Evolutionary conservation across 2,329 filamentous ascomycete genomes (phyloP), one percentile per base, ranked within the genome.

Genomic region (Chaetomiaceae sp.): DNA sequence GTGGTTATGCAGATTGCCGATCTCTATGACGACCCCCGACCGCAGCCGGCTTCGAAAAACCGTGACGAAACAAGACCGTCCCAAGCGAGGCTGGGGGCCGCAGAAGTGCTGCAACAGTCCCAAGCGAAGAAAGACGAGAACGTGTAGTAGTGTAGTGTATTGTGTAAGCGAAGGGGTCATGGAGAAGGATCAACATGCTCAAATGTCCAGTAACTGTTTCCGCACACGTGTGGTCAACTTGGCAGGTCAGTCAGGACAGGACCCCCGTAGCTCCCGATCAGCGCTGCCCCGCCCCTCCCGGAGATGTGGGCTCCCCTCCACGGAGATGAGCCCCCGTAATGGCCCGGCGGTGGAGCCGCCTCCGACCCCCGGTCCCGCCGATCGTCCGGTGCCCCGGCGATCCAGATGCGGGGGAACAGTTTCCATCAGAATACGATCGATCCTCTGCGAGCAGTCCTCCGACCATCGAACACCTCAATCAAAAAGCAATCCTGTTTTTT

Each of bases 21-120:
- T 45, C 30, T 37, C 20, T 23, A 45, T 45, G 31, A 25, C 31
- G 43, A 51, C 31, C 33, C 23, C 30, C 30, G 25, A 35, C 20
- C 42, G 33, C 17, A 17, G 46, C 17, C 19, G 42, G 35, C 53
- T 51, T 48, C 48, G 43, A 53, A 47, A 55, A 53, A 51, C 50
- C 13, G 34, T 23, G 41, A 30, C 53, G 53, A 55, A 55, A 48
- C 39, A 45, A 16, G 21, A 25, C 19, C 3, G 21, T 21, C 43
- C 34, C 33, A 44, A 48, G 45, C 35, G 35, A 38, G 35, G 6
- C 6, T 27, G 25, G n/a, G n/a, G n/a, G n/a, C n/a, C n/a, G n/a
- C n/a, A n/a, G n/a, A n/a, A n/a, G n/a, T n/a, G n/a, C n/a, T n/a
- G n/a, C n/a, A n/a, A n/a, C n/a, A n/a, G n/a, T n/a, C 25, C 25